These are phyloP conservation scores for Huntiella savannae DNA, from an alignment of 2,329 filamentous ascomycete species.

Conservation along the genomic window DNA sequence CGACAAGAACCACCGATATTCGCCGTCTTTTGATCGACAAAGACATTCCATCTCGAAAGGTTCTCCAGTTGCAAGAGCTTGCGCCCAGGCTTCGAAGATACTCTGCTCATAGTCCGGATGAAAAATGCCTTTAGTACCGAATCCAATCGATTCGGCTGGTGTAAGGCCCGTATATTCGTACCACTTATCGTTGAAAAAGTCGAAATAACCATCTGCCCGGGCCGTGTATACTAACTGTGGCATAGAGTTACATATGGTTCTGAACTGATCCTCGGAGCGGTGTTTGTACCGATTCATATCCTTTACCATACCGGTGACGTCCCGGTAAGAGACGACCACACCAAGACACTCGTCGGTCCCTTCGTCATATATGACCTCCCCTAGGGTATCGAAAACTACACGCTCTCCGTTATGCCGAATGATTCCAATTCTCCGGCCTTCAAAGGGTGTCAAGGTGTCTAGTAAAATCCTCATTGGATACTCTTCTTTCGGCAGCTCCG, in stretches of 20 bases:
- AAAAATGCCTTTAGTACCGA: constrained; percentile 43
- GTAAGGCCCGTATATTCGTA: constrained; percentile 58
- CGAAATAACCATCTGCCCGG: constrained; percentile 41
- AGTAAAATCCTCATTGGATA: constrained; percentile 49
- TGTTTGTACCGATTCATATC: constrained; percentile 51
- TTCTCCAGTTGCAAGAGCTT: constrained; percentile 46
- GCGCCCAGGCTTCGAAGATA: constrained; percentile 37
- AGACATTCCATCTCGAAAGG: constrained; percentile 55
- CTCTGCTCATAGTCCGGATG: constrained; percentile 49
- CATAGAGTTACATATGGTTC: constrained; percentile 56
- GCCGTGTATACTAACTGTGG: constrained; percentile 59
- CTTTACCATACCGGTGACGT: constrained; percentile 51
- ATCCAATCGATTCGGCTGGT: constrained; percentile 40
- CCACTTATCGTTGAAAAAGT: constrained; percentile 65
- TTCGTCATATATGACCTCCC: constrained; percentile 48
- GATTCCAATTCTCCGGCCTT: constrained; percentile 42
- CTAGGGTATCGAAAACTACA: constrained; percentile 44
- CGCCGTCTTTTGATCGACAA: constrained; percentile 43
- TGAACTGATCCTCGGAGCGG: constrained; percentile 55
- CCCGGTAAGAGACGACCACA: constrained; percentile 51
- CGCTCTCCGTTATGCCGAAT: constrained; percentile 31
- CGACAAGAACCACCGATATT: constrained; percentile 64
- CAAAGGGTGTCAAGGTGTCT: constrained; percentile 39
- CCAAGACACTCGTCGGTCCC: constrained; percentile 53
- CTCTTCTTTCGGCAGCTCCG: constrained; percentile 35